phyloP scores from a whole-genome alignment of 306 rosid species.

The Rubus idaeus region DNA sequence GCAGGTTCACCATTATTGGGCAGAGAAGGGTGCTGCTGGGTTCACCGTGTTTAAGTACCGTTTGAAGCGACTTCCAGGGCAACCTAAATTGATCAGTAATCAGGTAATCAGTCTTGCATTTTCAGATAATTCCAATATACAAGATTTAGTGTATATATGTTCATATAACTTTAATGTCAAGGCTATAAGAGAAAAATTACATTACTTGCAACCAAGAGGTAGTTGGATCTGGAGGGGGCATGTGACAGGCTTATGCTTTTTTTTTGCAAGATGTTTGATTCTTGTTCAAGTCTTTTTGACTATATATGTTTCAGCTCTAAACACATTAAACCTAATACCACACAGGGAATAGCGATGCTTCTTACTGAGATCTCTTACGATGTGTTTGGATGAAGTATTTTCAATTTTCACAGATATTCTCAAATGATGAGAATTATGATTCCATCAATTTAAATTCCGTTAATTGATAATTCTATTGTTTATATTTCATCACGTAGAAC shows the following conservation, averaged over 20 bases:
- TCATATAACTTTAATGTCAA: not conserved
- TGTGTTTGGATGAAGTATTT: too few relatives aligned
- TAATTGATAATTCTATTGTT: too few relatives aligned
- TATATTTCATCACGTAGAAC: too few relatives aligned
- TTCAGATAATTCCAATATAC: too few relatives aligned
- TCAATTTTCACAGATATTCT: too few relatives aligned
- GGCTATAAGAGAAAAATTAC: not conserved
- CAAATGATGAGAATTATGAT: too few relatives aligned
- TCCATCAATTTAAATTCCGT: too few relatives aligned
- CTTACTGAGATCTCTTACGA: too few relatives aligned
- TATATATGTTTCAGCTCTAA: not conserved
- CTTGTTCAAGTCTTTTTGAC: too few relatives aligned
- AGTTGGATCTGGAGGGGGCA: too few relatives aligned
- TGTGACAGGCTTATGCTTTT: too few relatives aligned
- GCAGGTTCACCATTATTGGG: conserved; percentile 33
- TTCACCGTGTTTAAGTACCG: conserved; percentile 33
- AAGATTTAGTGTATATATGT: not conserved
- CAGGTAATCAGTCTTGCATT: not conserved
- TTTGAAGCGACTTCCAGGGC: conserved; percentile 31
- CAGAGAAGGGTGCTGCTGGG: conserved; percentile 38
- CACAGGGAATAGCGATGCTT: not conserved
- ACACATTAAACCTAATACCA: not conserved
- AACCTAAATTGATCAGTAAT: conserved; percentile 30
- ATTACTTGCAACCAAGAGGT: not conserved
- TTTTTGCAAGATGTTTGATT: too few relatives aligned